Evolutionary conservation across 2,329 filamentous ascomycete species (phyloP).

Genomic region (Aspergillus fructus): DNA sequence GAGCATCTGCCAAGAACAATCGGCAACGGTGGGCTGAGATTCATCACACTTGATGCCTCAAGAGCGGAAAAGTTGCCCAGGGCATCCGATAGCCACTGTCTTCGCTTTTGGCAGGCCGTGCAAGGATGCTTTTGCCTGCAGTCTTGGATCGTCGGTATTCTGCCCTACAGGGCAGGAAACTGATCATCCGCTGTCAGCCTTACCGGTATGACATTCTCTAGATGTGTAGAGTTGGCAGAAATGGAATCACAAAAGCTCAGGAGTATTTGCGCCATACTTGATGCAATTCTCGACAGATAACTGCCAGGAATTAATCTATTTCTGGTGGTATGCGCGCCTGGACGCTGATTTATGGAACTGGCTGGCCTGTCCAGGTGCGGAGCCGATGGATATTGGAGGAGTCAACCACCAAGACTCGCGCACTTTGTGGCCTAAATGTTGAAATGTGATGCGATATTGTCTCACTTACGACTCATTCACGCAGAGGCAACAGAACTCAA

Average conservation of each 20-base stretch:
- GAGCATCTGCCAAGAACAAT: slow-evolving; percentile 7
- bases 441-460: not conserved
- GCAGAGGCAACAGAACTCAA: not conserved
- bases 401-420: not conserved
- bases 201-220: not conserved
- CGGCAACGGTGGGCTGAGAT: not conserved
- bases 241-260: not conserved
- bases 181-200: not conserved
- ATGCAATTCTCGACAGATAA: not conserved
- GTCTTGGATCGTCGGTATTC: not conserved
- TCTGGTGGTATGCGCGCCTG: not conserved
- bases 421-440: not conserved
- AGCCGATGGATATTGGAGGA: not conserved
- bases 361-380: not conserved
- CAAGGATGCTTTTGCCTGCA: not conserved
- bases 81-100: not conserved
- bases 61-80: not conserved
- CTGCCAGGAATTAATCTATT: not conserved
- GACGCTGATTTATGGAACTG: not conserved
- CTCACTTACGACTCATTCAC: not conserved
- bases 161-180: not conserved
- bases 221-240: not conserved
- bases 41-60: slow-evolving; percentile 31
- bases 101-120: not conserved
- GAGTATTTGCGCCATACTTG: not conserved